Percentiles rank a stretch among this genome's conserved stretches.
These are phyloP conservation scores for Monilinia aucupariae DNA, from an alignment of 2,329 filamentous ascomycete species.

Conservation along the genomic window DNA sequence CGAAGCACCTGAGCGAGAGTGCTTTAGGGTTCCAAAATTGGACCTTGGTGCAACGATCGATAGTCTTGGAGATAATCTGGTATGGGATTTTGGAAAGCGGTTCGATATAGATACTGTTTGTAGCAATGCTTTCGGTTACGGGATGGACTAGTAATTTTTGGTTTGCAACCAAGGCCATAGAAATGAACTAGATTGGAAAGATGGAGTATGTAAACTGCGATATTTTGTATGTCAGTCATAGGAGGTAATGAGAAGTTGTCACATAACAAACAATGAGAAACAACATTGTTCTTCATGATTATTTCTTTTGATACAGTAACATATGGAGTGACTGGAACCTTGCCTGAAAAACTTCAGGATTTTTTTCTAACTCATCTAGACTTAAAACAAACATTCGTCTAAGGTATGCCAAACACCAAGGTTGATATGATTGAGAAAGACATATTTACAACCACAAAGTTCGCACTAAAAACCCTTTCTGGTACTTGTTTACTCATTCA, in stretches of 20 bases:
- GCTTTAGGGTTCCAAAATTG: not conserved
- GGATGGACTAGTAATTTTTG: not conserved
- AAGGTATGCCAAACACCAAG: not conserved
- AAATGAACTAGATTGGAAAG: not conserved
- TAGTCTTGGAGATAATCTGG: no score
- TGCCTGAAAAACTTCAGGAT: not conserved
- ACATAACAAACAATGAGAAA: not conserved
- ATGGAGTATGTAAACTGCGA: not conserved
- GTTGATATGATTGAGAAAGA: not conserved
- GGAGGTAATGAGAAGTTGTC: not conserved
- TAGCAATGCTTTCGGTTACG: not conserved
- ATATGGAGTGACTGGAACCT: not conserved
- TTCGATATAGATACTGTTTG: not conserved
- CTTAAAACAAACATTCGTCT: not conserved
- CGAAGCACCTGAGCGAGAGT: no score
- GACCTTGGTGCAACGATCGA: no score
- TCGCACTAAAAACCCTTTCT: not conserved
- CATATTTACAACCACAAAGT: not conserved
- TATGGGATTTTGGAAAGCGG: not conserved
- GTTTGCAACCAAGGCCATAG: not conserved
- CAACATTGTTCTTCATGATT: not conserved
- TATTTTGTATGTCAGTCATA: not conserved
- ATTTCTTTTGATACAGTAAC: not conserved
- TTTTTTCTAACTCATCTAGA: not conserved
- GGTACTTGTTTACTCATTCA: not conserved